Conservation (phyloP, 345 rosid genomes). For the Hirschfeldia incana region DNA sequence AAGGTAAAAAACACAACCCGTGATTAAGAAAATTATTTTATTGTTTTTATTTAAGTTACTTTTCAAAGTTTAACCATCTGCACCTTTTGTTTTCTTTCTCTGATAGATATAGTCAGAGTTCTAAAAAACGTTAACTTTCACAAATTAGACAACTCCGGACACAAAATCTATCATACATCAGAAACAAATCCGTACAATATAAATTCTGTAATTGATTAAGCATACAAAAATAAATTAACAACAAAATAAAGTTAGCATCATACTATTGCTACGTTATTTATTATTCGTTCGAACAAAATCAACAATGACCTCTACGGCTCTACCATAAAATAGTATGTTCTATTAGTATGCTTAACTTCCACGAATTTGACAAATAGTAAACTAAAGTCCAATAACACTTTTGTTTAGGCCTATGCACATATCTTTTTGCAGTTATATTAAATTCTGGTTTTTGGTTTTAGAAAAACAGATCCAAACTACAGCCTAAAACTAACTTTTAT, state of each 20-base stretch:
- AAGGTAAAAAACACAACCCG: slow-evolving; percentile 41
- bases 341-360: neutral
- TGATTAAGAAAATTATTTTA: slow-evolving; percentile 8
- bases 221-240: slow-evolving; percentile 20
- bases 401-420: neutral
- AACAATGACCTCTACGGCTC: slow-evolving; percentile 1
- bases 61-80: slow-evolving; percentile 10
- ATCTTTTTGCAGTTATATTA: neutral
- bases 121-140: slow-evolving; percentile 35
- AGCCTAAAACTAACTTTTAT: neutral
- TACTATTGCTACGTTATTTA: neutral
- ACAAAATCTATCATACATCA: slow-evolving; percentile 19
- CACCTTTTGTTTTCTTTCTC: slow-evolving; percentile 1
- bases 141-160: slow-evolving; percentile 25
- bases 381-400: neutral
- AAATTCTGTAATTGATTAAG: neutral
- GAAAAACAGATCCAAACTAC: neutral
- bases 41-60: neutral
- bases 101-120: slow-evolving; percentile 26
- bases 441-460: neutral
- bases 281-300: neutral
- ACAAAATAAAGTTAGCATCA: neutral
- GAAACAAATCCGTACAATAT: slow-evolving; percentile 10
- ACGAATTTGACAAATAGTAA: neutral
- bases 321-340: neutral